Conservation (phyloP, 2,329 filamentous ascomycete genomes). For the Immersiporthe knoxdaviesiana region DNA sequence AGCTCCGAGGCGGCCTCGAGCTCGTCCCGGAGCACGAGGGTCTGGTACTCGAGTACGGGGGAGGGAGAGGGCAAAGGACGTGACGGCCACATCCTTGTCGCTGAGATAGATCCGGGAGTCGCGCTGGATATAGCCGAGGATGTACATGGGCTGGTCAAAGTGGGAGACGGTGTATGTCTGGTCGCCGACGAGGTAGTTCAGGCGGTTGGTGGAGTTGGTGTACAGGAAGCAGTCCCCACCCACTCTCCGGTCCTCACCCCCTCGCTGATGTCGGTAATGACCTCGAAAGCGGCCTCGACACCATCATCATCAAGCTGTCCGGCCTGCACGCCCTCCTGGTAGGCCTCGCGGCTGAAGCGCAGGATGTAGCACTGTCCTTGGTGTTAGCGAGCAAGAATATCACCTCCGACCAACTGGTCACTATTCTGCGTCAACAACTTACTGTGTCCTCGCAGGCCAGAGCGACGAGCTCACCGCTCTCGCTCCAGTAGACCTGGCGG, state of each 20-base stretch:
- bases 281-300: conserved; percentile 93
- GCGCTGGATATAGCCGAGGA: conserved; percentile 91
- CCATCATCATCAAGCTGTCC: conserved; percentile 87
- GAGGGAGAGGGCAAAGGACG: conserved; percentile 88
- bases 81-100: conserved; percentile 92
- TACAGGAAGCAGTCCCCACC: conserved; percentile 99
- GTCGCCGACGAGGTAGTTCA: conserved; percentile 97
- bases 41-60: conserved; percentile 97
- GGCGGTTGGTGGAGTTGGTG: conserved; percentile 92
- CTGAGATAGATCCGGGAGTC: conserved; percentile 94
- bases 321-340: conserved; percentile 78
- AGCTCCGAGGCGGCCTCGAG: conserved; percentile 89
- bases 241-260: conserved; percentile 93
- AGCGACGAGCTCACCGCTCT: conserved; percentile 89
- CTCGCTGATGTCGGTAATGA: conserved; percentile 94
- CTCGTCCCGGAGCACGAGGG: conserved; percentile 88
- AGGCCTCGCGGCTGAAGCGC: conserved; percentile 87
- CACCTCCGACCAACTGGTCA: background rate
- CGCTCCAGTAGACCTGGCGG: conserved; percentile 90
- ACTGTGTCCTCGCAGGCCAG: conserved; percentile 87
- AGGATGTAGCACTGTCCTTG: conserved; percentile 68
- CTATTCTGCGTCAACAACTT: conserved; percentile 48
- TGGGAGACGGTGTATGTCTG: conserved; percentile 97
- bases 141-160: conserved; percentile 94
- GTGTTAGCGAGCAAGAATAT: background rate